A percentile compares a stretch with the other conserved stretches of the same genome.
Conservation (phyloP, 2,329 filamentous ascomycete genomes). For the Colletotrichum lini region DNA sequence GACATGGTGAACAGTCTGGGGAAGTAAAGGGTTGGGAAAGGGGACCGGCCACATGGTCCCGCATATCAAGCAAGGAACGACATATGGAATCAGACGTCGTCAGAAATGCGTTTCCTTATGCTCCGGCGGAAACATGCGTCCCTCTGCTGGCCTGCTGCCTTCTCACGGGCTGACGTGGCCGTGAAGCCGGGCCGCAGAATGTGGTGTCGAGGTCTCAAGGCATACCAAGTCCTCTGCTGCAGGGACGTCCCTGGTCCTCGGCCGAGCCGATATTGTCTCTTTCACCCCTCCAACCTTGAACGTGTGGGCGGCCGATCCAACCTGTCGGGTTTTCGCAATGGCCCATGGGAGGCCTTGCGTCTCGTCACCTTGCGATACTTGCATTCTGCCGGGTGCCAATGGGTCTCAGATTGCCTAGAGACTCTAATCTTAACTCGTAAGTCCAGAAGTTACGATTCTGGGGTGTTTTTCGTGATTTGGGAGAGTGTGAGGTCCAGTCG, state of each 20-base stretch:
- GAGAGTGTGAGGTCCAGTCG: no score
- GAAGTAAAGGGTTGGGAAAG: constrained; percentile 1
- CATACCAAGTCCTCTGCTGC: constrained; percentile 17
- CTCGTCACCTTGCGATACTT: no score
- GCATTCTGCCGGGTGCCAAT: no score
- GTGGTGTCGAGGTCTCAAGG: constrained; percentile 18
- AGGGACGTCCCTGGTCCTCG: constrained; percentile 18
- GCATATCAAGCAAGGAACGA: constrained; percentile 6
- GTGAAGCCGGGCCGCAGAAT: constrained; percentile 27
- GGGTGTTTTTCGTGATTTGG: no score
- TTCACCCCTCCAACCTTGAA: neutral
- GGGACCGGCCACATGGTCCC: constrained; percentile 11
- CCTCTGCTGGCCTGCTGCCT: neutral
- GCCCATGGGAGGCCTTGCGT: no score
- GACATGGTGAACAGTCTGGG: constrained; percentile 22
- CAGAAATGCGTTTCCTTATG: constrained; percentile 7
- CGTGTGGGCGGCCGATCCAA: neutral
- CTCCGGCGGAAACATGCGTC: constrained; percentile 12
- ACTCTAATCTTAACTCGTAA: no score
- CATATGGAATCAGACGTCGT: constrained; percentile 12
- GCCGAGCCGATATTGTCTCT: no score
- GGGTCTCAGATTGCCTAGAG: no score
- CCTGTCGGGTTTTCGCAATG: neutral
- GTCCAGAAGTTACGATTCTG: no score
- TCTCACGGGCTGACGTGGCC: constrained; percentile 15